Conservation (phyloP, 257 asterid species). For the Scutellaria barbata region DNA sequence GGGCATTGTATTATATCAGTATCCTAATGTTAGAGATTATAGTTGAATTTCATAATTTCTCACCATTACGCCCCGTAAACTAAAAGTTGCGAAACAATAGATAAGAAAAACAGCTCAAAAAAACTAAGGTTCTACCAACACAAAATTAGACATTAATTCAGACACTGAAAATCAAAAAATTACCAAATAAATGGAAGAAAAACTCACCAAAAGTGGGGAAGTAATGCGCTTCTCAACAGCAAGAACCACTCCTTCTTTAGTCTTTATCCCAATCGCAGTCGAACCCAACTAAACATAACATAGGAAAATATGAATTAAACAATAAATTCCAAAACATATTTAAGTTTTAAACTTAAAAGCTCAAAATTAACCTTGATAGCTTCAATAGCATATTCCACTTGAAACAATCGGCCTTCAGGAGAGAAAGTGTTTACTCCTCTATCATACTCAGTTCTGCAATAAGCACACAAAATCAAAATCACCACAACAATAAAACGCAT, state of each 20-base stretch:
- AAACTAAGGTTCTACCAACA: background rate
- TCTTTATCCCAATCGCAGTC: slow-evolving; percentile 88
- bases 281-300: slow-evolving; percentile 68
- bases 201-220: slow-evolving; percentile 78
- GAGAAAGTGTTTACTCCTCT: slow-evolving; percentile 95
- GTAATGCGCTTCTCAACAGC: slow-evolving; percentile 95
- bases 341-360: background rate
- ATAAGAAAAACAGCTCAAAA: slow-evolving; percentile 22
- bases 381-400: slow-evolving; percentile 90
- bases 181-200: slow-evolving; percentile 3
- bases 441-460: slow-evolving; percentile 85
- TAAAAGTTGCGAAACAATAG: background rate
- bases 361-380: slow-evolving; percentile 67
- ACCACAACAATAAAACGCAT: background rate
- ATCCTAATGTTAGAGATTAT: background rate
- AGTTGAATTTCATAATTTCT: background rate
- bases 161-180: background rate
- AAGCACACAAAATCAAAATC: slow-evolving; percentile 6
- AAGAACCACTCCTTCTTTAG: slow-evolving; percentile 92
- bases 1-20: background rate
- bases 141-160: slow-evolving; percentile 16
- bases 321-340: background rate
- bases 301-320: slow-evolving; percentile 28
- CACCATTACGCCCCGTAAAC: background rate
- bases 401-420: slow-evolving; percentile 94